Conservation (phyloP, 116 monocot species). For the Posidonia oceanica region DNA sequence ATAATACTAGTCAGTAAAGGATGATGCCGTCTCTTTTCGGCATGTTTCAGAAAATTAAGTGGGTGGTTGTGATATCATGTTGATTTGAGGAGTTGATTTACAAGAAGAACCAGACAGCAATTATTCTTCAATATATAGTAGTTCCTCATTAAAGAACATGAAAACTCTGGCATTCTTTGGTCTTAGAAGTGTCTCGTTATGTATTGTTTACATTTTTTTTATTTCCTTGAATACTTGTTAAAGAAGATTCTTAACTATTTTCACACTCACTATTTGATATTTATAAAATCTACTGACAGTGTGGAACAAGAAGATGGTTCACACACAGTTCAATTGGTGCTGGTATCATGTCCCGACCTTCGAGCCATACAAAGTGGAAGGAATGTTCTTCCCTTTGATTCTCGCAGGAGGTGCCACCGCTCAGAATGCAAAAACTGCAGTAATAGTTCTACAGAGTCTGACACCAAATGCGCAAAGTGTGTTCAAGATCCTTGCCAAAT, state of each 20-base stretch:
- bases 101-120: too few species aligned
- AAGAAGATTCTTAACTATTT: neutral
- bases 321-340: slow-evolving; percentile 88
- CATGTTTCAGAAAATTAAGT: too few species aligned
- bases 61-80: too few species aligned
- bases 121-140: too few species aligned
- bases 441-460: slow-evolving; percentile 83
- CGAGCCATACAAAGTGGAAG: slow-evolving; percentile 74
- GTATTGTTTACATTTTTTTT: neutral
- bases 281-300: slow-evolving; percentile 22
- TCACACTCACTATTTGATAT: too few species aligned
- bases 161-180: too few species aligned
- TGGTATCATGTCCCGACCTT: slow-evolving; percentile 95
- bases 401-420: slow-evolving; percentile 48
- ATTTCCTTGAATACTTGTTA: neutral
- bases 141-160: too few species aligned
- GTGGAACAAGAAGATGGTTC: slow-evolving; percentile 99
- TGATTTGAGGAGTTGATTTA: too few species aligned
- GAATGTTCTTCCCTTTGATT: slow-evolving; percentile 63
- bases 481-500: slow-evolving; percentile 67
- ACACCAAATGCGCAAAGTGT: slow-evolving; percentile 92
- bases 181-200: neutral
- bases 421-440: slow-evolving; percentile 72
- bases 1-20: too few species aligned
- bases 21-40: too few species aligned